Conservation (phyloP, 148 eudicot species). For the Beta vulgaris region DNA sequence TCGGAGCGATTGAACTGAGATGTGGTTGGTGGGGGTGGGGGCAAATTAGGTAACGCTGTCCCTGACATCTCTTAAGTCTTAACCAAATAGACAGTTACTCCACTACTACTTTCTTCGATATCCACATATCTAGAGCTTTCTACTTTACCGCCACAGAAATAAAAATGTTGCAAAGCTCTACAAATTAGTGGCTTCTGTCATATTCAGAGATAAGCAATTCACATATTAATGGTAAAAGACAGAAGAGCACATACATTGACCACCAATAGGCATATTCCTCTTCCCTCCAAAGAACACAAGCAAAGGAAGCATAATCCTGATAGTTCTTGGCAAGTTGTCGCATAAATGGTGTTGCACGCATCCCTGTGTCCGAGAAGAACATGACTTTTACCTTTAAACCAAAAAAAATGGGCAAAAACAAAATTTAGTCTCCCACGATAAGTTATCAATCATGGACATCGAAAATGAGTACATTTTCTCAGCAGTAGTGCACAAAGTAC, state of each 20-base stretch:
- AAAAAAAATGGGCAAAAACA: constrained; percentile 8
- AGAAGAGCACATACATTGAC: constrained; percentile 57
- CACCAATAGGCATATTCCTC: constrained; percentile 79
- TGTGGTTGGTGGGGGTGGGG: too few relatives aligned
- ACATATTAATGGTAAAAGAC: neutral
- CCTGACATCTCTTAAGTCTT: neutral
- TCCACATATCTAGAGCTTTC: neutral
- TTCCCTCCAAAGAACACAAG: constrained; percentile 77
- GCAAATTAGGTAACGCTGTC: too few relatives aligned
- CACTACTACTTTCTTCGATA: neutral
- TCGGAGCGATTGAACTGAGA: too few relatives aligned
- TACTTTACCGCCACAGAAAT: neutral
- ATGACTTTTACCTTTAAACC: constrained; percentile 69
- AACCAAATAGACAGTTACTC: neutral
- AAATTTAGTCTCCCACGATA: constrained; percentile 1
- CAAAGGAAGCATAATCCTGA: constrained; percentile 82
- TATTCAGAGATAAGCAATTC: neutral
- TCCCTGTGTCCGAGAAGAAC: constrained; percentile 84
- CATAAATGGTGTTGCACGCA: constrained; percentile 88
- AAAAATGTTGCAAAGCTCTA: neutral
- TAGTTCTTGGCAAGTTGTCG: constrained; percentile 73
- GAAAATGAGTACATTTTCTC: neutral
- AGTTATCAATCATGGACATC: neutral
- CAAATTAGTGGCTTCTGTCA: neutral
- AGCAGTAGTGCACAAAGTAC: constrained; percentile 2